Evolutionary conservation across 129 eudicot species (phyloP).

Genomic region (Sambucus nigra): DNA sequence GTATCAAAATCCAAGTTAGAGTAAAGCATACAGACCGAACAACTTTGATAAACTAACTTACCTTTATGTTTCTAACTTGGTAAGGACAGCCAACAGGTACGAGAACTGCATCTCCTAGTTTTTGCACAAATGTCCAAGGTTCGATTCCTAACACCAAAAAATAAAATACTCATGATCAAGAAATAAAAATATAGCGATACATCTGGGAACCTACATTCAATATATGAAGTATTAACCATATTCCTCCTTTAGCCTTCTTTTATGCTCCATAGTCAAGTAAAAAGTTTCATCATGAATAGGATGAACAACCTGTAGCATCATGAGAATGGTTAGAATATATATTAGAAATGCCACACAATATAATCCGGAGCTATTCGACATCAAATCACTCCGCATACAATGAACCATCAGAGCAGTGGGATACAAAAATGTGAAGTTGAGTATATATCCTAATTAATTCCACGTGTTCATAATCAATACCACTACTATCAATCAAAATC

Average conservation of each 20-base stretch:
- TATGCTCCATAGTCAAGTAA: slow-evolving; percentile 36
- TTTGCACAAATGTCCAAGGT: slow-evolving; percentile 50
- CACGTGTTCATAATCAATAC: too few species aligned
- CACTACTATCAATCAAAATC: too few species aligned
- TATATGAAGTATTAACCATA: slow-evolving; percentile 24
- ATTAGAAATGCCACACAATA: neutral
- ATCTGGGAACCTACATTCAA: neutral
- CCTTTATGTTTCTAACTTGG: slow-evolving; percentile 50
- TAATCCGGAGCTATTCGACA: too few species aligned
- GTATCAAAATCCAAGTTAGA: neutral
- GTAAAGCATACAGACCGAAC: neutral
- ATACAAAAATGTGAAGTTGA: neutral
- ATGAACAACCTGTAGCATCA: slow-evolving; percentile 27
- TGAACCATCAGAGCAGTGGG: neutral
- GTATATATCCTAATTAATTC: too few species aligned
- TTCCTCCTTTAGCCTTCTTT: slow-evolving; percentile 38
- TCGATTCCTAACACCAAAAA: slow-evolving; percentile 26
- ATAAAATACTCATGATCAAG: neutral
- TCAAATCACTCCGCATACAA: too few species aligned
- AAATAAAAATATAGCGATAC: neutral
- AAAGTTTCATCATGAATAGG: slow-evolving; percentile 49
- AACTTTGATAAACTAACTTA: neutral
- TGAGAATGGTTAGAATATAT: neutral
- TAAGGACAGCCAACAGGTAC: too few species aligned
- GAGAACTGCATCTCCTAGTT: slow-evolving; percentile 45